Percentiles rank a stretch among this genome's conserved stretches.
phyloP scores from a whole-genome alignment of 2,329 filamentous ascomycete genomes.

The Penicillium hesseltinei region DNA sequence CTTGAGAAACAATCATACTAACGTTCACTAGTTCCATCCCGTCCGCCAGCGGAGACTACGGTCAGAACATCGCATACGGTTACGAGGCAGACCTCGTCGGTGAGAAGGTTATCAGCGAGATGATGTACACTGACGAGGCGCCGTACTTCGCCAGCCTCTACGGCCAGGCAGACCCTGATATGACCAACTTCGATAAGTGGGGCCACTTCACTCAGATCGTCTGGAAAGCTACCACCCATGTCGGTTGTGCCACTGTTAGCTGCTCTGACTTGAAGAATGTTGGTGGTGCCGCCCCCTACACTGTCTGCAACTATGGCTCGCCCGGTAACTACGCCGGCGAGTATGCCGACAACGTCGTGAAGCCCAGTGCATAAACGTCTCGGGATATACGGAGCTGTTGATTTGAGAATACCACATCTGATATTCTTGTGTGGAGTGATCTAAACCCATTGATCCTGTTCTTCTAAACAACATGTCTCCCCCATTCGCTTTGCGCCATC shows the following conservation, averaged over 20 bases:
- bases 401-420: neutral
- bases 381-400: neutral
- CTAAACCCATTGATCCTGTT: neutral
- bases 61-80: slow-evolving; percentile 86
- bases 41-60: slow-evolving; percentile 60
- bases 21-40: slow-evolving; percentile 43
- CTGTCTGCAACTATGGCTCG: slow-evolving; percentile 83
- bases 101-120: slow-evolving; percentile 65
- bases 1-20: slow-evolving; percentile 33
- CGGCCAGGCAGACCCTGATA: slow-evolving; percentile 58
- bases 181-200: slow-evolving; percentile 62
- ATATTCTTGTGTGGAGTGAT: neutral
- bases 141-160: slow-evolving; percentile 57
- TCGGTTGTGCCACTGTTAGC: slow-evolving; percentile 60
- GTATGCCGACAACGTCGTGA: slow-evolving; percentile 54
- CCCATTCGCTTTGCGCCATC: neutral
- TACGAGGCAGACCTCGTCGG: slow-evolving; percentile 58
- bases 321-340: slow-evolving; percentile 62
- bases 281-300: slow-evolving; percentile 60
- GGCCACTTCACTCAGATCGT: slow-evolving; percentile 77
- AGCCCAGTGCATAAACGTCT: slow-evolving; percentile 36
- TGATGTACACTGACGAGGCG: slow-evolving; percentile 87
- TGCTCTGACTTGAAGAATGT: slow-evolving; percentile 48
- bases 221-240: slow-evolving; percentile 61
- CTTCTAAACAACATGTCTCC: neutral